Conservation (phyloP, 495 filamentous ascomycete species). For the Trichoderma parareesei region DNA sequence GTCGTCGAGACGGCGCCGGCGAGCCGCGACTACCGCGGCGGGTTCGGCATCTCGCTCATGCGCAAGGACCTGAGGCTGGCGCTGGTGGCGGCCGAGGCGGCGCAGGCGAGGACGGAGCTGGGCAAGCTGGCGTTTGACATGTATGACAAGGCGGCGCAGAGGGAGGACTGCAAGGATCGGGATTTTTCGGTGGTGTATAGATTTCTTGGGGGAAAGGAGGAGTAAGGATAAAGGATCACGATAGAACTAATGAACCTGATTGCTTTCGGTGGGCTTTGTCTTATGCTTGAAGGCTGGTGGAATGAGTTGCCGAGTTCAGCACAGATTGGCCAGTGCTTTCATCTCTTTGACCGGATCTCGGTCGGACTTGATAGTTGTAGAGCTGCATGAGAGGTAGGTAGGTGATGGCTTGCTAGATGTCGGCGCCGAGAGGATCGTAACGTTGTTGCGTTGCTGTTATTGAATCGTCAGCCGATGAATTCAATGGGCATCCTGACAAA, state of each 20-base stretch:
- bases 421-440: too few species aligned
- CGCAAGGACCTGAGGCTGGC: conserved; percentile 74
- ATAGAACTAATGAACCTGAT: neutral
- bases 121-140: conserved; percentile 56
- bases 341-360: neutral
- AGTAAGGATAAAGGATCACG: conserved; percentile 7
- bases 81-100: conserved; percentile 61
- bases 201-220: conserved; percentile 52
- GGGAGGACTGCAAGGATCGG: conserved; percentile 54
- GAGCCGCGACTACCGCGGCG: conserved; percentile 64
- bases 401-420: too few species aligned
- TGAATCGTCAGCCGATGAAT: too few species aligned
- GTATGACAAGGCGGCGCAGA: conserved; percentile 55
- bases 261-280: neutral
- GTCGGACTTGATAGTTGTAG: neutral
- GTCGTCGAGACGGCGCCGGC: conserved; percentile 68
- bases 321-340: neutral
- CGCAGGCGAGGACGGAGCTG: conserved; percentile 56
- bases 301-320: neutral
- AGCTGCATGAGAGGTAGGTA: too few species aligned
- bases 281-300: neutral
- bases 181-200: conserved; percentile 85
- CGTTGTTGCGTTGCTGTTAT: too few species aligned
- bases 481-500: too few species aligned
- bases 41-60: conserved; percentile 79